A percentile compares a stretch with the other conserved stretches of the same genome.
Evolutionary conservation across 352 stramenopile species (phyloP).

Genomic region (Aphanomyces stellatus): DNA sequence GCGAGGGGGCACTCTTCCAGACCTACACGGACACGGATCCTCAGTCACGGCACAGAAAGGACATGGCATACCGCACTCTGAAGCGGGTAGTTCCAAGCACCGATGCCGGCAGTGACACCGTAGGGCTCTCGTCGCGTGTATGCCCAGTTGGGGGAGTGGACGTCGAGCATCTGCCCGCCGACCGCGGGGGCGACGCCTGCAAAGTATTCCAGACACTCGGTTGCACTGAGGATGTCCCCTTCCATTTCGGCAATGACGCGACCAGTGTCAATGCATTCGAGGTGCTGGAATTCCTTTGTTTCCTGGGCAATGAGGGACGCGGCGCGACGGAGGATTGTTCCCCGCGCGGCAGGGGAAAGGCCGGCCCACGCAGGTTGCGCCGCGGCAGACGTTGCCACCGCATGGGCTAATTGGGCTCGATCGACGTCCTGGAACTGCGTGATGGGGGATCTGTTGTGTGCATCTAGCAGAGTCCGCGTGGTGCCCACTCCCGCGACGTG

Average conservation of each 20-base stretch:
- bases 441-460: conserved; percentile 35
- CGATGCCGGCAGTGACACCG: conserved; percentile 63
- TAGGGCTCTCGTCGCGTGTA: conserved; percentile 71
- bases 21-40: conserved; percentile 19
- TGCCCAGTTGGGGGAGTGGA: conserved; percentile 55
- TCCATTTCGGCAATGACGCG: conserved; percentile 66
- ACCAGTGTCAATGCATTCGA: conserved; percentile 75
- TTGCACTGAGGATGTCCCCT: conserved; percentile 54
- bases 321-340: conserved; percentile 47
- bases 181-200: conserved; percentile 51
- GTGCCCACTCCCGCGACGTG: conserved; percentile 27
- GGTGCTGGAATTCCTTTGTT: conserved; percentile 53
- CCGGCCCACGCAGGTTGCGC: conserved; percentile 57
- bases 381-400: conserved; percentile 32
- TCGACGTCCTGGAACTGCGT: conserved; percentile 47
- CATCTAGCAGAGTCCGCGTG: conserved; percentile 45
- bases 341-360: conserved; percentile 50
- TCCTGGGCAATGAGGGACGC: conserved; percentile 47
- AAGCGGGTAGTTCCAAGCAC: conserved; percentile 78
- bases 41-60: not conserved
- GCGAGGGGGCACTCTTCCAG: conserved; percentile 70
- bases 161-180: conserved; percentile 57
- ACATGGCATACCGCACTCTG: conserved; percentile 36
- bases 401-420: conserved; percentile 35
- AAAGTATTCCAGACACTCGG: conserved; percentile 76